Evolutionary conservation across 192 early-diverging fungal genomes (phyloP).

Genomic region (Coemansia erecta): DNA sequence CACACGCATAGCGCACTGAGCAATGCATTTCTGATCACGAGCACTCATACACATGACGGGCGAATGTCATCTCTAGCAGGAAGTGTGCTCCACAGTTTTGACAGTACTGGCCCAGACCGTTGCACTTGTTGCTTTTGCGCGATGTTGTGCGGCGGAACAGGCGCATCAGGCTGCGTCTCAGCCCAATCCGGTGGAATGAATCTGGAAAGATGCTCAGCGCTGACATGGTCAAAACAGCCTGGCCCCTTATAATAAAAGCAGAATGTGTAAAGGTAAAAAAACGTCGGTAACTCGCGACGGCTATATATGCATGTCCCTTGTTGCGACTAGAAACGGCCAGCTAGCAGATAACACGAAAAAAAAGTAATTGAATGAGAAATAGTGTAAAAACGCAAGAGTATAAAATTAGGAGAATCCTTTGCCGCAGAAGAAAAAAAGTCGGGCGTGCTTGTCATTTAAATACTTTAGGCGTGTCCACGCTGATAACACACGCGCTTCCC

Average conservation of each 20-base stretch:
- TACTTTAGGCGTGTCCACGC: too few species aligned
- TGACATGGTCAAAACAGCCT: constrained; percentile 12
- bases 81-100: constrained; percentile 52
- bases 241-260: neutral
- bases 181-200: constrained; percentile 37
- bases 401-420: neutral
- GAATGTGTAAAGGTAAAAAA: neutral
- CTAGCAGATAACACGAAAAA: neutral
- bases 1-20: too few species aligned
- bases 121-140: constrained; percentile 45
- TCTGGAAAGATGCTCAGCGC: constrained; percentile 38
- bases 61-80: constrained; percentile 50
- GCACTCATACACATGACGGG: constrained; percentile 52
- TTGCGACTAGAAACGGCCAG: neutral
- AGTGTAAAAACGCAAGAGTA: neutral
- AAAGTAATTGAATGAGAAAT: neutral
- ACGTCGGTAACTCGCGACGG: neutral
- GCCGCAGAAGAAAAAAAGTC: neutral
- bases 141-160: constrained; percentile 34
- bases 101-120: constrained; percentile 43
- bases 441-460: too few species aligned
- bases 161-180: constrained; percentile 45
- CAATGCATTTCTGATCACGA: neutral
- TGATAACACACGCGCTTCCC: too few species aligned
- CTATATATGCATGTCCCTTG: neutral